Percentiles rank a stretch among this genome's conserved stretches.
phyloP scores from a whole-genome alignment of 2,329 filamentous ascomycete species.

The Niveomyces coronatus region DNA sequence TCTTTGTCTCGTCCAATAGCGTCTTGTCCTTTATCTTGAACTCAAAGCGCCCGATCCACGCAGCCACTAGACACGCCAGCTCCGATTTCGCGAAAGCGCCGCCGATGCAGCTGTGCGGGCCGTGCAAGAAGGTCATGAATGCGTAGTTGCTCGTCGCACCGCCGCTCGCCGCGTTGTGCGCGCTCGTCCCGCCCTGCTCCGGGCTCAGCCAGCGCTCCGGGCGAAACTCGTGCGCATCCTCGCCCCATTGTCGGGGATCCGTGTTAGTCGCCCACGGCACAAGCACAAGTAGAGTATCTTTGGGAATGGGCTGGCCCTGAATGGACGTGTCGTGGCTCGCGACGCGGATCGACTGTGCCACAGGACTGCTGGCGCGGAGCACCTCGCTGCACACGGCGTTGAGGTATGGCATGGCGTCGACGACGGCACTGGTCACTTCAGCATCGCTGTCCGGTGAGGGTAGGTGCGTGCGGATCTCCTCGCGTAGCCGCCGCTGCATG shows the following conservation, averaged over 20 bases:
- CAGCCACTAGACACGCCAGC: slow-evolving; percentile 8
- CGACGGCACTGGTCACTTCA: slow-evolving; percentile 33
- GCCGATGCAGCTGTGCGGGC: slow-evolving; percentile 11
- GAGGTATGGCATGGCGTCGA: slow-evolving; percentile 70
- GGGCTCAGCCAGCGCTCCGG: slow-evolving; percentile 27
- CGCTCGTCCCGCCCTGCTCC: slow-evolving; percentile 12
- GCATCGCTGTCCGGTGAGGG: slow-evolving; percentile 23
- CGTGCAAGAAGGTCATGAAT: slow-evolving; percentile 17
- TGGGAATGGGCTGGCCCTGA: slow-evolving; percentile 23
- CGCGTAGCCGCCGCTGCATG: slow-evolving; percentile 27
- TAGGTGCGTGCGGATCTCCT: slow-evolving; percentile 26
- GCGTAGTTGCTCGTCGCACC: slow-evolving; percentile 19
- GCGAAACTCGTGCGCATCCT: slow-evolving; percentile 24
- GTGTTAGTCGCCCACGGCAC: slow-evolving; percentile 21
- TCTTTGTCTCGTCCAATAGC: slow-evolving; percentile 8
- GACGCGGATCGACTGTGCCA: slow-evolving; percentile 22
- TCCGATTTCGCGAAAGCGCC: slow-evolving; percentile 9
- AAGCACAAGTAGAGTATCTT: slow-evolving; percentile 24
- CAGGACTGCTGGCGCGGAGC: slow-evolving; percentile 30
- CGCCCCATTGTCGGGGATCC: slow-evolving; percentile 24
- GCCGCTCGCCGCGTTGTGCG: slow-evolving; percentile 8
- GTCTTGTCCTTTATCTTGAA: slow-evolving; percentile 10
- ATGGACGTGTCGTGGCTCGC: slow-evolving; percentile 22
- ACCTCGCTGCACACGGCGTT: slow-evolving; percentile 53
- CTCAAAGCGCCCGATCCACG: slow-evolving; percentile 10